phyloP scores from a whole-genome alignment of 2,329 filamentous ascomycete genomes.

The Trichoderma pleuroti region DNA sequence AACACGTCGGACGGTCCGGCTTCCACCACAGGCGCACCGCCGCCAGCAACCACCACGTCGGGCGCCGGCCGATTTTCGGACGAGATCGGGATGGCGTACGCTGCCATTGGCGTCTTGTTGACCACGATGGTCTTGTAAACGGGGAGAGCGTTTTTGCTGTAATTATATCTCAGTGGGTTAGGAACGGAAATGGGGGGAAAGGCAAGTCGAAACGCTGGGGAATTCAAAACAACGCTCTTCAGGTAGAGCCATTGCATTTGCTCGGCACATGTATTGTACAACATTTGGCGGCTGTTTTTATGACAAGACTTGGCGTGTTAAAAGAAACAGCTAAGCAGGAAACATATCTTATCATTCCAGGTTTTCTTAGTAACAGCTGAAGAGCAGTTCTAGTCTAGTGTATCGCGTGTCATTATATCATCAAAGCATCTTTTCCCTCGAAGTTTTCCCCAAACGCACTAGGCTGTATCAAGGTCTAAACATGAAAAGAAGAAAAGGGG shows the following conservation, averaged over 20 bases:
- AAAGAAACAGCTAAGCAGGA: neutral
- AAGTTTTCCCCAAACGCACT: neutral
- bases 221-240: neutral
- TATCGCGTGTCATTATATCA: conserved; percentile 16
- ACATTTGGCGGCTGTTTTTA: neutral
- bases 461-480: conserved; percentile 7
- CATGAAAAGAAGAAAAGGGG: conserved; percentile 1
- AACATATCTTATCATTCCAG: conserved; percentile 8
- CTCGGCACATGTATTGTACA: conserved; percentile 7
- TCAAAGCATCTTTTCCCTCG: conserved; percentile 6
- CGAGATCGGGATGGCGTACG: neutral
- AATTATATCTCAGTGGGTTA: neutral
- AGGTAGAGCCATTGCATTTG: neutral
- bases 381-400: conserved; percentile 9
- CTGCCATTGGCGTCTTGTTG: neutral
- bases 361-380: conserved; percentile 6
- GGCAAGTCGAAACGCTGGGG: neutral
- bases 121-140: neutral
- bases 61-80: neutral
- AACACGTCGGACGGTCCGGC: neutral
- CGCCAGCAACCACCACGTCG: neutral
- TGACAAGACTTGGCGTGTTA: neutral
- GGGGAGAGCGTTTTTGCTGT: neutral
- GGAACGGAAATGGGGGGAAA: neutral
- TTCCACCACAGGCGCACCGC: neutral